Percentiles rank a stretch among this genome's conserved stretches.
Conservation (phyloP, 768 basidiomycete species). For the Tulasnella sp. region DNA sequence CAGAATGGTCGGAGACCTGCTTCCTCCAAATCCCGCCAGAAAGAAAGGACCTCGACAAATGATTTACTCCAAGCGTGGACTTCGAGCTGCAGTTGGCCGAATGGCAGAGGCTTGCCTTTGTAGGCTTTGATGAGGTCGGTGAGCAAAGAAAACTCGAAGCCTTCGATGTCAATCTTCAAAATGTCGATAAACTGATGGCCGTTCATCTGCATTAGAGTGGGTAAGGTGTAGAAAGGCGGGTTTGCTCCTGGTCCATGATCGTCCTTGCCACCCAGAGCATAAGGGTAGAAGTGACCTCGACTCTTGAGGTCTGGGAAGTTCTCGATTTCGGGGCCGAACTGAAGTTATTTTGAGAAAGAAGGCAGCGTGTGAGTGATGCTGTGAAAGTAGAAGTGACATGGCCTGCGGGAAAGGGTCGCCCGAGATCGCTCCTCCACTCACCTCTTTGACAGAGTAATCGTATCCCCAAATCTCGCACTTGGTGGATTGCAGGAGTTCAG, state of each 20-base stretch:
- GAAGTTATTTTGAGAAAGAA: not conserved
- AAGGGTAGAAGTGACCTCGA: conserved; percentile 28
- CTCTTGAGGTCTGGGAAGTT: conserved; percentile 18
- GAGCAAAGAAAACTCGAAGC: conserved; percentile 27
- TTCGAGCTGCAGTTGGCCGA: conserved; percentile 29
- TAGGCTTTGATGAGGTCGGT: conserved; percentile 22
- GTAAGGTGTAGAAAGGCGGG: conserved; percentile 26
- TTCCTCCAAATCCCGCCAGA: conserved; percentile 21
- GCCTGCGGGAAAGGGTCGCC: not conserved
- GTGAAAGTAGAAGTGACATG: not conserved
- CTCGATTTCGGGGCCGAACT: conserved; percentile 29
- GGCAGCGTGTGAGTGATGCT: not conserved
- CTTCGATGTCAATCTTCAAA: conserved; percentile 30
- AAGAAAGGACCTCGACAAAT: conserved; percentile 19
- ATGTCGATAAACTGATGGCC: conserved; percentile 28
- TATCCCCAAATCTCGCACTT: conserved; percentile 28
- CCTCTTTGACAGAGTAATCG: conserved; percentile 26
- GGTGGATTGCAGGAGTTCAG: conserved; percentile 26
- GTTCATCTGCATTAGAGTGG: conserved; percentile 28
- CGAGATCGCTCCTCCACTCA: not conserved
- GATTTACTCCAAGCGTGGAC: conserved; percentile 25
- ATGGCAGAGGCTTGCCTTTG: conserved; percentile 24
- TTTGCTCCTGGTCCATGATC: conserved; percentile 23
- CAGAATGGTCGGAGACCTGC: conserved; percentile 27
- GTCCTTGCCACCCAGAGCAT: conserved; percentile 26